Evolutionary conservation across 1,139 yeast genomes (phyloP), one percentile per base, ranked within the genome.

Genomic region (Candida tetrigidarum): DNA sequence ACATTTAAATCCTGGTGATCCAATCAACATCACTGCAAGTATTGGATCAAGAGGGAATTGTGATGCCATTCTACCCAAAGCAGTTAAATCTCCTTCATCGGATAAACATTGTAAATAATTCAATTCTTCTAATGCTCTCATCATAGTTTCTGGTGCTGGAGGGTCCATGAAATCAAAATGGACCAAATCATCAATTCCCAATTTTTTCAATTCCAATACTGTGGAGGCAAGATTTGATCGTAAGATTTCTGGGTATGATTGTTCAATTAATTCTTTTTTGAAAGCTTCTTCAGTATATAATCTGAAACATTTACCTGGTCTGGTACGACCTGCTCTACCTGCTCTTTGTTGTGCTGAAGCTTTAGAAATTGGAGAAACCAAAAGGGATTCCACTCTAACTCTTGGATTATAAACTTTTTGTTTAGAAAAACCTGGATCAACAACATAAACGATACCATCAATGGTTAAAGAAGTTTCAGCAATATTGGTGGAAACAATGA

Each of bases 81-180:
- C 78, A 0, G 99, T 93, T 56, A 93, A 72, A 48, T 86, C 86
- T 48, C 99, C 99, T 41, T 90, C 95, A 62, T 93, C 97, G 53
- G 91, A 90, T 47, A 93, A 77, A 70, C 98, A 93, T 22, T 85
- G 84, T 50, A 93, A 74, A 62, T 90, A 93, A 62, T 93, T 92
- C 60, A 93, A 78, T 66, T 93, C 99, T 67, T 93, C 99, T 55
- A 93, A 74, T 0, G 99, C 98, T 64, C 98, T 80, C 98, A 93
- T 92, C 99, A 93, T 93, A 7, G 99, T 93, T 67, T 93, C 99
- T 4, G 98, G 98, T 1, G 99, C 98, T n/a, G 99, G 99, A 7
- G 99, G 98, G 62, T 93, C 99, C 97, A 93, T 93, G 60, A 93
- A 93, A 65, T 93, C 99, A 62, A 93, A 93, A 67, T 93, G 98